Percentiles rank a stretch among this genome's conserved stretches.
Evolutionary conservation across 2,329 filamentous ascomycete species (phyloP).

Genomic region (Chaetomium sp.): DNA sequence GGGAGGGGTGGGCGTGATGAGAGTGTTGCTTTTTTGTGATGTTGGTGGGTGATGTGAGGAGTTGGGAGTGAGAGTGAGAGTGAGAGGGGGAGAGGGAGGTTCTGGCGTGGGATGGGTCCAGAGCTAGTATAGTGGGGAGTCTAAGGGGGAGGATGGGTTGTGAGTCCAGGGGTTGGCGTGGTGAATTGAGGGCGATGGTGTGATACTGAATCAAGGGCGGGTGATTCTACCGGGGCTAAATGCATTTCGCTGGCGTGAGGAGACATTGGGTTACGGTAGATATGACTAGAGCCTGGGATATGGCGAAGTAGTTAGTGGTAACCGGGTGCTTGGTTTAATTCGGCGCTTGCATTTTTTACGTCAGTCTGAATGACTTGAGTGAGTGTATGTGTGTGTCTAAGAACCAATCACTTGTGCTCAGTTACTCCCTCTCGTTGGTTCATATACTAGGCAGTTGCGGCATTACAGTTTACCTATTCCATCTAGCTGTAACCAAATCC

Average conservation of each 20-base stretch:
- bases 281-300: slow-evolving; percentile 5
- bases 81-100: neutral
- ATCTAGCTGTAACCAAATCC: neutral
- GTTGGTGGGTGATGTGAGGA: neutral
- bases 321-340: neutral
- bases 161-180: too few relatives aligned
- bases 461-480: neutral
- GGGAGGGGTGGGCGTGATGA: slow-evolving; percentile 2
- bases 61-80: neutral
- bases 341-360: neutral
- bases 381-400: neutral
- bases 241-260: neutral
- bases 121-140: neutral
- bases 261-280: neutral
- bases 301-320: neutral
- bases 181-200: too few relatives aligned
- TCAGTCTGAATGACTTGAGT: neutral
- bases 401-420: neutral
- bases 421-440: neutral
- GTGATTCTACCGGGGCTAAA: neutral
- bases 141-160: neutral
- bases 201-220: neutral
- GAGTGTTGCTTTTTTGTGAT: slow-evolving; percentile 21
- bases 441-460: neutral
- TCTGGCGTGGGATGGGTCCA: too few relatives aligned